phyloP scores from a whole-genome alignment of 2,329 filamentous ascomycete species.

The Fusarium oxysporum region DNA sequence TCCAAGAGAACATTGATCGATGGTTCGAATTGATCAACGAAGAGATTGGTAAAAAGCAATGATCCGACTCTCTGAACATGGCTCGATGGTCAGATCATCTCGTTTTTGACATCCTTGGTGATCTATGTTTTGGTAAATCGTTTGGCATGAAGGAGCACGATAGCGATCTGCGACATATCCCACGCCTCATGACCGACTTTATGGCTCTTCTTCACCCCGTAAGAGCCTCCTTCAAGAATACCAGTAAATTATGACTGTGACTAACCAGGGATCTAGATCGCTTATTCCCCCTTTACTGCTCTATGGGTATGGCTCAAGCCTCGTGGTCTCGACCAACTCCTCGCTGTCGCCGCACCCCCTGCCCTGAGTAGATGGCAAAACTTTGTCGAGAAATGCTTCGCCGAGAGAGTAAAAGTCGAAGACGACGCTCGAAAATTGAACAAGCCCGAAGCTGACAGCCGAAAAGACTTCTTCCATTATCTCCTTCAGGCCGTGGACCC shows the following conservation, averaged over 20 bases:
- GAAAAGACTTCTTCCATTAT: constrained; percentile 44
- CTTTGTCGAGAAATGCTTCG: constrained; percentile 36
- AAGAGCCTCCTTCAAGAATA: background rate
- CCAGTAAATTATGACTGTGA: background rate
- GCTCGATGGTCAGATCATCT: constrained; percentile 31
- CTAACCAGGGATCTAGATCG: constrained; percentile 19
- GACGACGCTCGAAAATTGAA: background rate
- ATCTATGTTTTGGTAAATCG: constrained; percentile 34
- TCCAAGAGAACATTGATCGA: constrained; percentile 25
- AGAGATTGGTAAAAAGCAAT: constrained; percentile 13
- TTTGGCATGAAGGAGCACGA: too few relatives aligned
- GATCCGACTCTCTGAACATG: constrained; percentile 29
- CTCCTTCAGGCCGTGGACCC: constrained; percentile 38
- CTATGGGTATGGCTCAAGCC: constrained; percentile 43
- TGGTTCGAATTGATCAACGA: constrained; percentile 23
- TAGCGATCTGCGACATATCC: constrained; percentile 22
- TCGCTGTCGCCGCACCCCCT: constrained; percentile 27
- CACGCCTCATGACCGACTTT: constrained; percentile 24
- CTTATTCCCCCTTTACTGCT: constrained; percentile 31
- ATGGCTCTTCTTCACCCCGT: constrained; percentile 24
- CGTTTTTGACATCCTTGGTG: constrained; percentile 38
- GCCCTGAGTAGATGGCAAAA: constrained; percentile 28
- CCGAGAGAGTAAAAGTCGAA: constrained; percentile 24
- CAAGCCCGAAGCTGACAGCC: constrained; percentile 1
- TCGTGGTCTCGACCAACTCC: constrained; percentile 34